Base-by-base conservation (phyloP, 371 early-diverging fungal genomes). In the Rhizopus microsporus region DNA sequence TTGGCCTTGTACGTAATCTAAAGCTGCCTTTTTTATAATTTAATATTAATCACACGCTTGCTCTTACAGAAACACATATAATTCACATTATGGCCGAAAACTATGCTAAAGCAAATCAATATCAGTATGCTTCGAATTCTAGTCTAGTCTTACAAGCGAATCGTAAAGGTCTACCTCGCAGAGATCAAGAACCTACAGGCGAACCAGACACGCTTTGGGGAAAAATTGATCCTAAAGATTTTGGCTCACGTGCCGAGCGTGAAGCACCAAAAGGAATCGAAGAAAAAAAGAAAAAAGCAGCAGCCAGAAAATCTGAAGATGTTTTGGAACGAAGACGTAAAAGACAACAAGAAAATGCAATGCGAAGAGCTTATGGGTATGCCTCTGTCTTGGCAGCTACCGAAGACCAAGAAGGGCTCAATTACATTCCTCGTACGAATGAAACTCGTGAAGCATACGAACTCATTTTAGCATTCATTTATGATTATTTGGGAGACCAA, bases 181-280 rank as follows among this genome's bases (percentile, higher is more conserved):
- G 97, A 52, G 93, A 91, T 80, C 83, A 94, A 57, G 97, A 97
- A 67, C 96, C 96, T 23, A 90, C 93, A 23, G 97, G 97, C n/a
- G 97, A 97, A 64, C 90, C 95, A 31, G 97, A 95, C 68, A 82
- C 96, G 4, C 78, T 98, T 33, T 88, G 82, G 78, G 97, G 97
- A 32, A 82, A 86, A 43, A 88, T 97, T 15, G 84, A 93, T 69
- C 83, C 88, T 7, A 89, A 87, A 65, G 85, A 87, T 33, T 93
- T 98, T 77, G 99, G 99, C 54, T 80, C 85, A 47, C 78, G 91
- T 15, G 95, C 93, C 5, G 75, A 81, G 35, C 78, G 91, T 56
- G 88, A 87, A 47, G 69, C 78, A 40, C 77, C 86, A 38, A 85
- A 85, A 55, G 86, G 84, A 59, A 72, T 85, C 54, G 89, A 90